These are phyloP conservation scores for Psophocarpus tetragonolobus DNA, from an alignment of 306 rosid species.

Conservation along the genomic window DNA sequence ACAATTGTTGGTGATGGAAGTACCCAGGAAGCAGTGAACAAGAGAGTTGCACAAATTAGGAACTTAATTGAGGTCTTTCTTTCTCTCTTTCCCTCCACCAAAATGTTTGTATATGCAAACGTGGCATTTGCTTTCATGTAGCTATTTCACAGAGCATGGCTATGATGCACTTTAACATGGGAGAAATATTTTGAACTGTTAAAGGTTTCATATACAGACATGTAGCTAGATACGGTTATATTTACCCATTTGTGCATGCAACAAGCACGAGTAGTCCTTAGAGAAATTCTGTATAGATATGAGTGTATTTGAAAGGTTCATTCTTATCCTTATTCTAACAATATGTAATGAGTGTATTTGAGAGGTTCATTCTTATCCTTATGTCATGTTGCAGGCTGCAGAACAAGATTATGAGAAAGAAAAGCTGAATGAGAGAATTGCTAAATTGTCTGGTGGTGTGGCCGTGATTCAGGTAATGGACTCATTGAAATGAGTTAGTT, in stretches of 20 bases:
- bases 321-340: neutral
- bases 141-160: neutral
- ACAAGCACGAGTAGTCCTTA: neutral
- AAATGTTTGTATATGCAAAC: neutral
- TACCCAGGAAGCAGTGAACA: conserved; percentile 90
- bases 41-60: conserved; percentile 89
- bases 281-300: neutral
- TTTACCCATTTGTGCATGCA: neutral
- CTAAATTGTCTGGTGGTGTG: conserved; percentile 96
- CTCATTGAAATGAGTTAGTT: neutral
- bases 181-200: neutral
- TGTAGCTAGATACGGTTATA: neutral
- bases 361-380: neutral
- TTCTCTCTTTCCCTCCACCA: neutral
- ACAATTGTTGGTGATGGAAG: conserved; percentile 98
- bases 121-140: neutral
- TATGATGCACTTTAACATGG: neutral
- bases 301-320: neutral
- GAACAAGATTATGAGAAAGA: conserved; percentile 97
- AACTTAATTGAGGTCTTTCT: conserved; percentile 76
- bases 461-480: conserved; percentile 87
- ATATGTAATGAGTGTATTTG: neutral
- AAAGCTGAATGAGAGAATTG: conserved; percentile 89
- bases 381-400: conserved; percentile 57
- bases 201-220: neutral